Base-by-base conservation (phyloP, 805 yeast species). In the Hanseniaspora vineae region DNA sequence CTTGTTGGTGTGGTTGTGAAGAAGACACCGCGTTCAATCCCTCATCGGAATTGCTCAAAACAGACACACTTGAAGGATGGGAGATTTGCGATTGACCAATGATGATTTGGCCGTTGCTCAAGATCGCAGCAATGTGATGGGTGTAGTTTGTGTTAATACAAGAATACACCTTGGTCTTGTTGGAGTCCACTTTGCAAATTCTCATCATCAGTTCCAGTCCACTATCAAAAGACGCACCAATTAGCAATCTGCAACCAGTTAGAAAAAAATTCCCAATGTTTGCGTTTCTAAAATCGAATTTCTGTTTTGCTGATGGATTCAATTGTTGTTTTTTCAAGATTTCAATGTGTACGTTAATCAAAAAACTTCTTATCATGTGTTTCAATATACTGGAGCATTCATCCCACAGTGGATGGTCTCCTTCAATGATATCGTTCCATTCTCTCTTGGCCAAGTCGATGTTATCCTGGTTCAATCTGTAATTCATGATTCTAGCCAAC, bases 11-110 rank as follows among this genome's bases (percentile, higher is more conserved):
- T 23, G 29, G 8, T 8, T 23, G 29, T 23, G 29, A 23, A 23
- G 29, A 23, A 23, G 29, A 23, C 29, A 23, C 29, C 6, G 29
- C 29, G 8, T 23, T 23, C 29, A 23, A 8, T 23, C 29, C 29
- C 6, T 23, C 29, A 4, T 23, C 29, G 29, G 29, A 23, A 8
- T 23, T 23, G 29, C 29, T 23, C 19, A 59, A 49, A 29, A 39
- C 50, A 42, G 52, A 44, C 8, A 46, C 35, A 23, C 42, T 46
- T 15, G 64, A 63, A 1, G 97, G 97, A 64, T 89, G 97, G 1
- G 96, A 86, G 11, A 89, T 89, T 58, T 88, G 95, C 2, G 90
- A 81, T 61, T 89, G 97, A 12, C 97, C 97, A 0, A 89, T 82
- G 35, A 89, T 80, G 2, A 82, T 69, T 3, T 73, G 68, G 2